Evolutionary conservation across 139 green algal species (phyloP), one percentile per base, ranked within the genome.

Genomic region (Chlamydomonas sp.): DNA sequence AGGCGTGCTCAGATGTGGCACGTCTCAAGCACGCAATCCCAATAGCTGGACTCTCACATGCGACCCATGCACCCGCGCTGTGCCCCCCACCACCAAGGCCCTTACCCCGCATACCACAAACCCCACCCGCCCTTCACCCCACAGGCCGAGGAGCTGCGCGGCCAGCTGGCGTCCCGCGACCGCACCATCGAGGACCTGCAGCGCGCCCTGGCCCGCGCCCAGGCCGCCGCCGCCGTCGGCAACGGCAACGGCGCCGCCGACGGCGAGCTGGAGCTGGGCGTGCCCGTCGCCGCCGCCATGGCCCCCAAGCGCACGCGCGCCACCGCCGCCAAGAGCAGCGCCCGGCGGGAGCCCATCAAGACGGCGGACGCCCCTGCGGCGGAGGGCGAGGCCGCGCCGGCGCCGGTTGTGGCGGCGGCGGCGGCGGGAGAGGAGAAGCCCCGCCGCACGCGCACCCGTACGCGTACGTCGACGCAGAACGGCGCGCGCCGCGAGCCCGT

Each of bases 291-390:
- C n/a, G 80, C 80, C 5, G 58, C 6, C 14, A 7, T 61, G 5
- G 61, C 60, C 2, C 80, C 80, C 57, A 78, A 78, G 80, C 80
- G 80, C 20, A 17, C 80, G 57, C 80, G 66, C 49, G 80, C 78
- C n/a, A 84, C 78, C 6, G 61, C 80, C n/a, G 80, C 80, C 57
- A 85, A 85, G 67, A 85, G 58, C 67, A 63, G 4, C 16, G 67
- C 80, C 8, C 67, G 67, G 7, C 31, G 67, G 4, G 66, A 77
- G 3, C 59, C 57, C 57, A 67, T 85, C 2, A 77, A 67, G 80
- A 85, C 76, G 10, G 71, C 1, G 2, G 7, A 57, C 31, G 31
- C 31, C 31, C 31, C 31, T 49, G 31, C 31, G 79, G 63, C 79
- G 10, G 49, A 17, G 49, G 10, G 17, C 18, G 80, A 78, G 66